Evolutionary conservation across 305 asterid genomes (phyloP).

Genomic region (Fraxinus sp.): DNA sequence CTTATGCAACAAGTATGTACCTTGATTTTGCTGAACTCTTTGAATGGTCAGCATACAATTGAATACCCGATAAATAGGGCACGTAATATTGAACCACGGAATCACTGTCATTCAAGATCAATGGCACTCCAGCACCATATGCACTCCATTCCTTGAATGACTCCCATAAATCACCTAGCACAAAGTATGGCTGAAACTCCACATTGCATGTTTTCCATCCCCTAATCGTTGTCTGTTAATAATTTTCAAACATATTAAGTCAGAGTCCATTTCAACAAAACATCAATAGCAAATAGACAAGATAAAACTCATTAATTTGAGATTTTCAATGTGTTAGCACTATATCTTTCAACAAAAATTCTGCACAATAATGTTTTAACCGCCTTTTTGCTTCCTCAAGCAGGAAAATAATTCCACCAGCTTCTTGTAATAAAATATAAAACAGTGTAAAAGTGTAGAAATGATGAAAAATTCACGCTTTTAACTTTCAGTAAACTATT

Average conservation of each 20-base stretch:
- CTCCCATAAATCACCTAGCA: conserved; percentile 89
- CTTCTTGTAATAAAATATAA: neutral
- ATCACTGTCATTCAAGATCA: conserved; percentile 70
- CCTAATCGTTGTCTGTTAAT: conserved; percentile 47
- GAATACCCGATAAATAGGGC: conserved; percentile 92
- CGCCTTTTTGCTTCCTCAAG: neutral
- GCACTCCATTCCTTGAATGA: conserved; percentile 97
- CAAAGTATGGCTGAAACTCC: conserved; percentile 69
- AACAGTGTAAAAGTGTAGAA: neutral
- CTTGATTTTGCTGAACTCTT: conserved; percentile 63
- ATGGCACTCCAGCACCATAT: conserved; percentile 94
- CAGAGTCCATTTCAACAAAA: neutral
- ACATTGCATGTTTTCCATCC: conserved; percentile 63
- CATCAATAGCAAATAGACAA: neutral
- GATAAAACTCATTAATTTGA: neutral
- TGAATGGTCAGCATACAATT: conserved; percentile 67
- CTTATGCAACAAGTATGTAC: conserved; percentile 36
- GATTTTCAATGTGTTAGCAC: neutral
- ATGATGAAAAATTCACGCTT: neutral
- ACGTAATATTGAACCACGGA: conserved; percentile 85
- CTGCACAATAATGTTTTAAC: neutral
- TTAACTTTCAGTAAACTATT: neutral
- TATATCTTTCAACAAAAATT: neutral
- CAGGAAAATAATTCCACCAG: neutral
- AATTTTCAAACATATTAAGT: neutral